A percentile compares a stretch with the other conserved stretches of the same genome.
These are phyloP conservation scores for Diaporthe sp. DNA, from an alignment of 2,329 filamentous ascomycete species.

Conservation along the genomic window DNA sequence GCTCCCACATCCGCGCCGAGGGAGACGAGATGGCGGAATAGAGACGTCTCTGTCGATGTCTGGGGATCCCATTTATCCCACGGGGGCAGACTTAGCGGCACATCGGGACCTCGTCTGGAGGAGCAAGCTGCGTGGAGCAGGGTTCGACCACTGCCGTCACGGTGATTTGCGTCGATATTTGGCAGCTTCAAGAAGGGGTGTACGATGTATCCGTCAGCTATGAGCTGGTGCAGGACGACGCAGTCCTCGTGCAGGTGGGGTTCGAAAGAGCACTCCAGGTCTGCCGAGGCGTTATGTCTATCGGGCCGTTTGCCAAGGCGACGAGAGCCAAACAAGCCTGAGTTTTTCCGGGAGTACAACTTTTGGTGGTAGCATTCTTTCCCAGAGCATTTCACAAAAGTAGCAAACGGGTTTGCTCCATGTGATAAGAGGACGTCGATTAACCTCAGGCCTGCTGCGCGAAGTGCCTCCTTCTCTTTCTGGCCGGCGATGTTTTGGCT, in stretches of 20 bases:
- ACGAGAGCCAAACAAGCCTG: neutral
- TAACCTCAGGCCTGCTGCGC: neutral
- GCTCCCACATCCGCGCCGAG: constrained; percentile 1
- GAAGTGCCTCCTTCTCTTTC: neutral
- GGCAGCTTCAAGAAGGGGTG: neutral
- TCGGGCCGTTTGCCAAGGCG: neutral
- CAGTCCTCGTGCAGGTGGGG: neutral
- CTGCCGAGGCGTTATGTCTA: neutral
- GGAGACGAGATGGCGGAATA: neutral
- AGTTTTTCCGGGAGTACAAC: neutral
- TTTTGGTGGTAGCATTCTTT: constrained; percentile 1
- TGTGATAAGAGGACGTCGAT: neutral
- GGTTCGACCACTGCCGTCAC: neutral
- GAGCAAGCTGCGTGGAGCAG: constrained; percentile 2
- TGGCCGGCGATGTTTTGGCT: neutral
- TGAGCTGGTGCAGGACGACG: constrained; percentile 3
- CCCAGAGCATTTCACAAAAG: neutral
- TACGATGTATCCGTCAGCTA: neutral
- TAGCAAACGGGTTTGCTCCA: neutral
- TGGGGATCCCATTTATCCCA: neutral
- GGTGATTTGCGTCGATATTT: constrained; percentile 1
- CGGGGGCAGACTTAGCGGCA: neutral
- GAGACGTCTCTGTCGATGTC: neutral
- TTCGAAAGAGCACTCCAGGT: neutral
- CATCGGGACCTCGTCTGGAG: neutral